Percentiles rank a stretch among this genome's conserved stretches.
Conservation (phyloP, 768 basidiomycete species). For the Amanita molliuscula region DNA sequence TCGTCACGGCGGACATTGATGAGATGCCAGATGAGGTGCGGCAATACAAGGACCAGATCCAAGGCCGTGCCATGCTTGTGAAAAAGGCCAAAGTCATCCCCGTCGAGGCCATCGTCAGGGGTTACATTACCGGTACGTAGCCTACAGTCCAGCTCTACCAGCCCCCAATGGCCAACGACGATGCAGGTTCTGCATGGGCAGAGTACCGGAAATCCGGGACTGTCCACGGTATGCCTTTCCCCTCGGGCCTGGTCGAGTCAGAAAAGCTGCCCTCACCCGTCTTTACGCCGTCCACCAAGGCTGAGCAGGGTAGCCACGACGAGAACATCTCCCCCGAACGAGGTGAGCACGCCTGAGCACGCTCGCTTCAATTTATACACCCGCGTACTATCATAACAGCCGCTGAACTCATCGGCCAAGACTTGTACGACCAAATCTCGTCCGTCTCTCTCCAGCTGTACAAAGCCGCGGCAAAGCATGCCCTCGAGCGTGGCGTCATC, state of each 20-base stretch:
- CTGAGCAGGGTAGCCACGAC: slow-evolving; percentile 88
- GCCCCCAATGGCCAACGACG: too few relatives aligned
- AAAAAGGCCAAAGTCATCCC: slow-evolving; percentile 81
- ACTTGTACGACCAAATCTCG: slow-evolving; percentile 54
- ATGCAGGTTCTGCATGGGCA: slow-evolving; percentile 84
- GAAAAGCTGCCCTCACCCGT: slow-evolving; percentile 72
- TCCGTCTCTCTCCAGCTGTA: slow-evolving; percentile 54
- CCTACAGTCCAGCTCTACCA: not conserved
- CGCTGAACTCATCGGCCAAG: slow-evolving; percentile 52
- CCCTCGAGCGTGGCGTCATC: slow-evolving; percentile 70
- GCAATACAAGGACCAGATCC: slow-evolving; percentile 65
- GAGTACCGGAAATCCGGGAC: slow-evolving; percentile 88
- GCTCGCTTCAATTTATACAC: not conserved
- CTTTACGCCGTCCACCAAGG: slow-evolving; percentile 97
- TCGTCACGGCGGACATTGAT: slow-evolving; percentile 66
- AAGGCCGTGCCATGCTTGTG: slow-evolving; percentile 87
- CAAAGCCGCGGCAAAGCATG: slow-evolving; percentile 64
- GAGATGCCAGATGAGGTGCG: slow-evolving; percentile 77
- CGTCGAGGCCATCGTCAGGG: slow-evolving; percentile 91
- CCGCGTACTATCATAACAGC: slow-evolving; percentile 41
- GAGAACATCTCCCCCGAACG: slow-evolving; percentile 87
- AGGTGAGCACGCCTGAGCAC: slow-evolving; percentile 30
- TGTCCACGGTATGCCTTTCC: slow-evolving; percentile 76
- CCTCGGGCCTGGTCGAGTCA: slow-evolving; percentile 74
- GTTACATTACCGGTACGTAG: slow-evolving; percentile 81